Percentiles rank a stretch among this genome's conserved stretches.
Evolutionary conservation across 805 yeast genomes (phyloP).

Genomic region (Starmerella powellii): DNA sequence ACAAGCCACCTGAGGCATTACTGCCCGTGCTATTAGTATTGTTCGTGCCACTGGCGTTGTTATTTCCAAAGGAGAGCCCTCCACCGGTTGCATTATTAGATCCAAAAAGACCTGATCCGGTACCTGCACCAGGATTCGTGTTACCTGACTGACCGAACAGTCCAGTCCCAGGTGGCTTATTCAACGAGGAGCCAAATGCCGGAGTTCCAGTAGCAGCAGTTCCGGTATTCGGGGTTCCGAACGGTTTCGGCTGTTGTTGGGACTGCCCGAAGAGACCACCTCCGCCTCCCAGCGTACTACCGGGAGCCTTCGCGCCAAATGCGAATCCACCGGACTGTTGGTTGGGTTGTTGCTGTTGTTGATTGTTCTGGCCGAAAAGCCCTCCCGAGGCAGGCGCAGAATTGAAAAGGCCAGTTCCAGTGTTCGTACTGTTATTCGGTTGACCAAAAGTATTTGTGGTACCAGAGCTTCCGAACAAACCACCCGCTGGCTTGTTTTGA

Average conservation of each 20-base stretch:
- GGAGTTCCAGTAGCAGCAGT: background rate
- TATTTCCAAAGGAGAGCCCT: too few relatives aligned
- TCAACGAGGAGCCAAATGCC: slow-evolving; percentile 25
- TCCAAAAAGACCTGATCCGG: background rate
- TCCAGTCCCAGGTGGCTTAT: slow-evolving; percentile 16
- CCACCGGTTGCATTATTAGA: too few relatives aligned
- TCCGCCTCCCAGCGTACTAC: background rate
- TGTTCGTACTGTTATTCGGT: background rate
- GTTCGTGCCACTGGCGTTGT: slow-evolving; percentile 1
- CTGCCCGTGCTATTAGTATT: slow-evolving; percentile 18
- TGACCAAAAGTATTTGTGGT: slow-evolving; percentile 3
- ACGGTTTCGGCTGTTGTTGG: slow-evolving; percentile 2
- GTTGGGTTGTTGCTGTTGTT: slow-evolving; percentile 3
- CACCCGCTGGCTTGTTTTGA: slow-evolving; percentile 9
- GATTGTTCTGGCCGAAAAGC: slow-evolving; percentile 27
- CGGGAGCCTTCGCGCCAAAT: slow-evolving; percentile 7
- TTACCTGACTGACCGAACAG: slow-evolving; percentile 15
- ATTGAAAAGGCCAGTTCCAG: slow-evolving; percentile 25
- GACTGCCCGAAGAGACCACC: slow-evolving; percentile 4
- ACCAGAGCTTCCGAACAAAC: slow-evolving; percentile 18
- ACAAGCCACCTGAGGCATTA: too few relatives aligned
- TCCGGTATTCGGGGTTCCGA: slow-evolving; percentile 18
- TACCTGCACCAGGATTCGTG: slow-evolving; percentile 2
- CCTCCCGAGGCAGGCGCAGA: slow-evolving; percentile 18
- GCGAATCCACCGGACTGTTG: slow-evolving; percentile 1